Percentiles rank a stretch among this genome's conserved stretches.
Conservation (phyloP, 768 basidiomycete species). For the Termitomyces sp. region DNA sequence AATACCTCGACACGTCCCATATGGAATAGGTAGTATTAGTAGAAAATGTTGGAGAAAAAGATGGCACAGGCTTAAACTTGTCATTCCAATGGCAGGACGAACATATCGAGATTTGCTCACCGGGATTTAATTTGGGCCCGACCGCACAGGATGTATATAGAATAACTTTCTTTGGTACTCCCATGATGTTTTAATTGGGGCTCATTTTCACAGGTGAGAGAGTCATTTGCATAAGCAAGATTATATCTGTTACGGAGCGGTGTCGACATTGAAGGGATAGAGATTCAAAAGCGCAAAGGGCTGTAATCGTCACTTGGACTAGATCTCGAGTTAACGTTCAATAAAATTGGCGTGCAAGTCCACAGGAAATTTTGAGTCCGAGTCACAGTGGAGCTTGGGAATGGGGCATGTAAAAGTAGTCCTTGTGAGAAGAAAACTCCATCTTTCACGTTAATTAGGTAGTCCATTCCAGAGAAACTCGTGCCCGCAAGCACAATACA, state of each 20-base stretch:
- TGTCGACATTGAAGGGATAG: not conserved
- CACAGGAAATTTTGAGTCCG: not conserved
- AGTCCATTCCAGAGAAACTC: slow-evolving; percentile 12
- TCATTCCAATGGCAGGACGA: not conserved
- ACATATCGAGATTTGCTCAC: not conserved
- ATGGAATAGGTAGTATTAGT: not conserved
- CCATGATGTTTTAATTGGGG: not conserved
- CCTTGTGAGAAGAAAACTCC: not conserved
- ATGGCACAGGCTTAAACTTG: too few relatives aligned
- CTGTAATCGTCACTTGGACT: not conserved
- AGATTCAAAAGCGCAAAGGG: not conserved
- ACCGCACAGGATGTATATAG: not conserved
- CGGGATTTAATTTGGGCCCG: too few relatives aligned
- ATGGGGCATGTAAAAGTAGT: not conserved
- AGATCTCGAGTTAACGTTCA: not conserved
- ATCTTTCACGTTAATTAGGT: slow-evolving; percentile 10
- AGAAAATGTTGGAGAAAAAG: not conserved
- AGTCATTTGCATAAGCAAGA: not conserved
- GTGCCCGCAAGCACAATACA: slow-evolving; percentile 10
- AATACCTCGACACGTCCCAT: not conserved
- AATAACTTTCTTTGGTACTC: not conserved
- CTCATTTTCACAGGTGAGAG: not conserved
- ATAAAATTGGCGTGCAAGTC: not conserved
- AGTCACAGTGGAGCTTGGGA: not conserved
- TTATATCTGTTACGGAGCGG: too few relatives aligned